These are phyloP conservation scores for Candida vaughaniae DNA, from an alignment of 805 yeast genomes.

Conservation along the genomic window DNA sequence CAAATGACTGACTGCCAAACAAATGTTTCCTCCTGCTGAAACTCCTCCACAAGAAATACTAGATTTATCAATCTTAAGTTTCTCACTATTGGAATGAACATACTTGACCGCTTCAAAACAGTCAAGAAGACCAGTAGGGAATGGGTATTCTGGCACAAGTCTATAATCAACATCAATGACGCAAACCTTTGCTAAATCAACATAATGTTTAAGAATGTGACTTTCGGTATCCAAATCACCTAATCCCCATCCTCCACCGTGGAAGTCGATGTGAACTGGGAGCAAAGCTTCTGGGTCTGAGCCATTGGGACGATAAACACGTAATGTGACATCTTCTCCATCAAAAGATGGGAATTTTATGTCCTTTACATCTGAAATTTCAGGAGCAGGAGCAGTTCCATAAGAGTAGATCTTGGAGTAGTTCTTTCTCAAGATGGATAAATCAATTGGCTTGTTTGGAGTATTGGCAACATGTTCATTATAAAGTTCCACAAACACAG, in stretches of 20 bases:
- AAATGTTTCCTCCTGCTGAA: constrained; percentile 25
- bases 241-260: constrained; percentile 35
- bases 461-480: constrained; percentile 23
- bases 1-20: constrained; percentile 25
- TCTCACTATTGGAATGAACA: constrained; percentile 19
- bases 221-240: constrained; percentile 30
- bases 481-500: constrained; percentile 35
- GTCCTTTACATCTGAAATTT: constrained; percentile 24
- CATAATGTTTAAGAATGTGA: constrained; percentile 25
- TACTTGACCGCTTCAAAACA: constrained; percentile 26
- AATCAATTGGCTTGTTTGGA: constrained; percentile 27
- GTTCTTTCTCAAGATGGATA: constrained; percentile 25
- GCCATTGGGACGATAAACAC: constrained; percentile 27
- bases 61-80: constrained; percentile 16
- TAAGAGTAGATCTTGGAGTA: constrained; percentile 34
- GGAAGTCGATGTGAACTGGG: constrained; percentile 31
- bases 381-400: constrained; percentile 31
- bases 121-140: constrained; percentile 26
- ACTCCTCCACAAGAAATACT: constrained; percentile 25
- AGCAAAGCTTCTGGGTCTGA: constrained; percentile 17
- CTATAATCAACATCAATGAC: constrained; percentile 31
- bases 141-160: constrained; percentile 26
- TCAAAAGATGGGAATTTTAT: constrained; percentile 24
- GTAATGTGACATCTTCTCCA: constrained; percentile 18
- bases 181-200: constrained; percentile 19